These are phyloP conservation scores for Microbotryum saponariae DNA, from an alignment of 1,284 basidiomycete species.

Conservation along the genomic window DNA sequence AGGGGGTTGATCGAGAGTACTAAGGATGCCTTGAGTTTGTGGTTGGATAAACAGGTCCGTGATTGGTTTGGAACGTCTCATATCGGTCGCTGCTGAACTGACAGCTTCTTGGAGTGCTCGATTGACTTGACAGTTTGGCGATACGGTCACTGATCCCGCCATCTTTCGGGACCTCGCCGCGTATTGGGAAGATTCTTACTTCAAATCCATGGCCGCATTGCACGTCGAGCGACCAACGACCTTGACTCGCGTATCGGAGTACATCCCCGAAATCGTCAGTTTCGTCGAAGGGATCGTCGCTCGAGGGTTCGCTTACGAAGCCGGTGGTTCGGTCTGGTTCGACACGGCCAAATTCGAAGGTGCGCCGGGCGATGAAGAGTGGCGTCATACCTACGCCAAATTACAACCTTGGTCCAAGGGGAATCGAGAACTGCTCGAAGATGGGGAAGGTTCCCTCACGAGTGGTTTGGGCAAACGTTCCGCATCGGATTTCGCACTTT, in stretches of 20 bases:
- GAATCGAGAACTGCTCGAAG: slow-evolving; percentile 80
- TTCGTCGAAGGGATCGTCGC: slow-evolving; percentile 80
- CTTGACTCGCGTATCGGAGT: slow-evolving; percentile 92
- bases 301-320: slow-evolving; percentile 79
- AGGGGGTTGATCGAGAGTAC: slow-evolving; percentile 61
- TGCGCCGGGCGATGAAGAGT: slow-evolving; percentile 43
- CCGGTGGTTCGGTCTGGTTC: slow-evolving; percentile 87
- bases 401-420: slow-evolving; percentile 92
- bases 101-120: not conserved
- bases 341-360: slow-evolving; percentile 83
- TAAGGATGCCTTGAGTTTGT: slow-evolving; percentile 63
- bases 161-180: slow-evolving; percentile 78
- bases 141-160: slow-evolving; percentile 75
- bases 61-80: not conserved
- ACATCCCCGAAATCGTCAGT: slow-evolving; percentile 85
- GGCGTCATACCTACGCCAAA: slow-evolving; percentile 81
- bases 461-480: slow-evolving; percentile 55
- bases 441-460: slow-evolving; percentile 79
- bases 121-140: slow-evolving; percentile 53
- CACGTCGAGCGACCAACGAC: slow-evolving; percentile 81
- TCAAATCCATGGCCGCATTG: slow-evolving; percentile 84
- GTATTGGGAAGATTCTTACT: slow-evolving; percentile 85
- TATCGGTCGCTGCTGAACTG: not conserved
- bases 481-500: slow-evolving; percentile 82
- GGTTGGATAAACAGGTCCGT: slow-evolving; percentile 65